These are phyloP conservation scores for Physaria fendleri DNA, from an alignment of 345 rosid species.

Conservation along the genomic window DNA sequence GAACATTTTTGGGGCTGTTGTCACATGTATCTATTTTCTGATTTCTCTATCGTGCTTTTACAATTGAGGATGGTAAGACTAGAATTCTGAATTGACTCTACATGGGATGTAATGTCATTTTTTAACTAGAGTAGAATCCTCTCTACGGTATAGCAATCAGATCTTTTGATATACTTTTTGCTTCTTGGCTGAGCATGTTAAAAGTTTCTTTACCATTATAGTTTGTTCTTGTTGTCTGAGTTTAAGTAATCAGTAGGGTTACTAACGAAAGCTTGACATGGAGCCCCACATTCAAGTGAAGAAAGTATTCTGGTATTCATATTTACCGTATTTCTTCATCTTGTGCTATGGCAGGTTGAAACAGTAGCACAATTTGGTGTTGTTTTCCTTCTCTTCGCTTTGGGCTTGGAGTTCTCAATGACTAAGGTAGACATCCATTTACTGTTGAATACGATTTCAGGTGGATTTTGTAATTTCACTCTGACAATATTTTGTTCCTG, in stretches of 20 bases:
- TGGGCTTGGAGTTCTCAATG: conserved; percentile 95
- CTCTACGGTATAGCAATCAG: background rate
- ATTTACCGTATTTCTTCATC: background rate
- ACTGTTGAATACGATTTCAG: background rate
- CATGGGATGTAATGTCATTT: too few relatives aligned
- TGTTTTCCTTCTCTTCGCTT: conserved; percentile 96
- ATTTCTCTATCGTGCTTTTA: background rate
- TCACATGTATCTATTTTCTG: background rate
- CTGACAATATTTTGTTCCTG: conserved; percentile 22
- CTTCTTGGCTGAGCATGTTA: background rate
- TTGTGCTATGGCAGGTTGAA: conserved; percentile 59
- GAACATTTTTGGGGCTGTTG: background rate
- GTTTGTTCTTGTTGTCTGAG: background rate
- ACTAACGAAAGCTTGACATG: background rate
- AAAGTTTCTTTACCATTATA: background rate
- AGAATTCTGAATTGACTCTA: background rate
- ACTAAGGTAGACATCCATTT: conserved; percentile 57
- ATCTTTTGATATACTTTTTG: background rate
- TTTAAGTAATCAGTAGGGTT: background rate
- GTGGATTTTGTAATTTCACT: background rate
- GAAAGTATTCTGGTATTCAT: background rate
- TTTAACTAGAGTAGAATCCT: too few relatives aligned
- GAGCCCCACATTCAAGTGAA: background rate
- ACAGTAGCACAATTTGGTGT: conserved; percentile 98
- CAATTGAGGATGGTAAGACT: background rate